These are phyloP conservation scores for Podospora bellae-mahoneyi DNA, from an alignment of 495 filamentous ascomycete species.

Conservation along the genomic window DNA sequence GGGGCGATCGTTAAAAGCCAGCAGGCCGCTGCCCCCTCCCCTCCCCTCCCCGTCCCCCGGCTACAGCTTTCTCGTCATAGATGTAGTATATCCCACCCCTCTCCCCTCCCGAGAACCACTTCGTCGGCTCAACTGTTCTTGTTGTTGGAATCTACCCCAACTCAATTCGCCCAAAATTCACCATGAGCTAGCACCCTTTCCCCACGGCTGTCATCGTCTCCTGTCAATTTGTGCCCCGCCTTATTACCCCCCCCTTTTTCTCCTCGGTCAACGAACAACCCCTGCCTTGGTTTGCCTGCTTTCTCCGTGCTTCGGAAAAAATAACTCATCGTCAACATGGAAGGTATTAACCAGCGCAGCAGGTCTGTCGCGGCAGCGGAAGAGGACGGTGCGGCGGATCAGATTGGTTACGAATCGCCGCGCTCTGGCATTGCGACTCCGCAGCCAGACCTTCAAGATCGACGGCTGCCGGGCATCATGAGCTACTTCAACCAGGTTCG, in stretches of 20 bases:
- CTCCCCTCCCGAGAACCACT: conserved; percentile 23
- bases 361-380: conserved; percentile 42
- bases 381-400: conserved; percentile 69
- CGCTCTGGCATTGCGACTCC: conserved; percentile 84
- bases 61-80: conserved; percentile 30
- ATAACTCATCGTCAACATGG: conserved; percentile 32
- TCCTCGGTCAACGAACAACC: conserved; percentile 14
- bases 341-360: conserved; percentile 45
- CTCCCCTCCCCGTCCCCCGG: conserved; percentile 14
- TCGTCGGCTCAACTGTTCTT: conserved; percentile 12
- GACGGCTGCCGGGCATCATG: conserved; percentile 84
- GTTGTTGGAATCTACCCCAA: conserved; percentile 25
- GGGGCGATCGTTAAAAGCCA: conserved; percentile 23
- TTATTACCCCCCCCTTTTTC: conserved; percentile 26
- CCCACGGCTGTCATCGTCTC: conserved; percentile 23
- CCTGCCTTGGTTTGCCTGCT: conserved; percentile 16
- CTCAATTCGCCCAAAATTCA: conserved; percentile 25
- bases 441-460: conserved; percentile 83
- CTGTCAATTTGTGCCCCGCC: conserved; percentile 25
- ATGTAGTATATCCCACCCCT: conserved; percentile 35
- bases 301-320: conserved; percentile 18
- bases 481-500: conserved; percentile 98
- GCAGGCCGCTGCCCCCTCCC: conserved; percentile 25
- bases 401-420: conserved; percentile 77
- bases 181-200: conserved; percentile 36